Percentiles rank a stretch among this genome's conserved stretches.
Conservation (phyloP, 2,329 filamentous ascomycete species). For the Cordyceps cicadae region DNA sequence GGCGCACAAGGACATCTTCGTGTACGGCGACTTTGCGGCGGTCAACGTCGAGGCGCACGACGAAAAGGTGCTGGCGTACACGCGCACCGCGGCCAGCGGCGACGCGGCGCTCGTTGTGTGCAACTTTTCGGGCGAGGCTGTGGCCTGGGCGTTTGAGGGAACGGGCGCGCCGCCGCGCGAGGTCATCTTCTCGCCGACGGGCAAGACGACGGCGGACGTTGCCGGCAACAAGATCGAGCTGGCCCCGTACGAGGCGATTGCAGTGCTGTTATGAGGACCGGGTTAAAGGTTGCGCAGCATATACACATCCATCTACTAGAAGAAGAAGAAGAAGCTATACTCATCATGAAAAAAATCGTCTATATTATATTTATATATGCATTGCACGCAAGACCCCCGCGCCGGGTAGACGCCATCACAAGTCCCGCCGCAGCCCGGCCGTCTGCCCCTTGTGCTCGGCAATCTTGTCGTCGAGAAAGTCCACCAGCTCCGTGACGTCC, state of each 20-base stretch:
- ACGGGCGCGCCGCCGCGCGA: constrained; percentile 19
- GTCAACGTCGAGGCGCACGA: constrained; percentile 20
- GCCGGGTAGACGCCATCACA: constrained; percentile 3
- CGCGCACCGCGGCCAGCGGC: constrained; percentile 24
- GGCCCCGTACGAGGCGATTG: constrained; percentile 30
- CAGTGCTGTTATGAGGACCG: constrained; percentile 21
- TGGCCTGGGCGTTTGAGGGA: constrained; percentile 23
- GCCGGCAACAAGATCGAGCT: constrained; percentile 22
- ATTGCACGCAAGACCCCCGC: background rate
- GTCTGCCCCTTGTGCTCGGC: constrained; percentile 25
- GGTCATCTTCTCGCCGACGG: constrained; percentile 27
- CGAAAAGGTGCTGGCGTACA: constrained; percentile 31
- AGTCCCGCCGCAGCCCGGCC: constrained; percentile 21
- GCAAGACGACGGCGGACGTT: constrained; percentile 22
- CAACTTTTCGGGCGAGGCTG: constrained; percentile 28
- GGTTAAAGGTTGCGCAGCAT: background rate
- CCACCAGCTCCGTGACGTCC: constrained; percentile 50
- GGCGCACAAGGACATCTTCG: constrained; percentile 51
- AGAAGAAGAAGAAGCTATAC: background rate
- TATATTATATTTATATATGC: background rate
- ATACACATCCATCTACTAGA: background rate
- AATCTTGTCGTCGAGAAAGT: constrained; percentile 49
- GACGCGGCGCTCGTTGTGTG: constrained; percentile 28
- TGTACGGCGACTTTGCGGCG: constrained; percentile 51
- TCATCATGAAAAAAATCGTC: constrained; percentile 1